phyloP scores from a whole-genome alignment of 371 early-diverging fungal genomes.

The Apophysomyces elegans region DNA sequence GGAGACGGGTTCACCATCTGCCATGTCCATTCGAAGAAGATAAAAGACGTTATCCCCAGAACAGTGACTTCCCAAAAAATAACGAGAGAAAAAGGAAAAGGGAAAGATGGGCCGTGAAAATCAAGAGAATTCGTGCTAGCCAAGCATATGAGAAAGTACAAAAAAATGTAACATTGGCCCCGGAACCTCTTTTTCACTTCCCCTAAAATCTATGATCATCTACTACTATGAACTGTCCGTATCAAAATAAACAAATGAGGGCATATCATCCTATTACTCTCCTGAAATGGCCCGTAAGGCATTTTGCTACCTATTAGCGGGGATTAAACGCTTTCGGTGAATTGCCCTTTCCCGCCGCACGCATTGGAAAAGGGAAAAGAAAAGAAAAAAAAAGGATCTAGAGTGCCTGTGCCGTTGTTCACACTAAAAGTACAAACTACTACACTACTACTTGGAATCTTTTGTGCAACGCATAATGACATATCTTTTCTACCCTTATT shows the following conservation, averaged over 20 bases:
- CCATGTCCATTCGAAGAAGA: slow-evolving; percentile 1
- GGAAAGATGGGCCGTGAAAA: slow-evolving; percentile 9
- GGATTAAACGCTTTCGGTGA: too few relatives aligned
- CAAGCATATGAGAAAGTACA: background rate
- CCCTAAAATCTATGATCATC: background rate
- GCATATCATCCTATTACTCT: too few relatives aligned
- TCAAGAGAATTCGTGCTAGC: background rate
- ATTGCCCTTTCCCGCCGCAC: too few relatives aligned
- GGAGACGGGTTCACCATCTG: background rate
- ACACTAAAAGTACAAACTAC: too few relatives aligned
- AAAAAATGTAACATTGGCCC: slow-evolving; percentile 8
- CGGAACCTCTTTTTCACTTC: background rate
- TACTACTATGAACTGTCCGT: background rate
- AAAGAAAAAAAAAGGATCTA: too few relatives aligned
- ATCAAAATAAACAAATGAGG: background rate
- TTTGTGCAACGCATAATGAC: too few relatives aligned
- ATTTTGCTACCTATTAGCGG: too few relatives aligned
- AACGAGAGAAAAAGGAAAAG: slow-evolving; percentile 3
- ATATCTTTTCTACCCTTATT: too few relatives aligned
- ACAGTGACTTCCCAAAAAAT: background rate
- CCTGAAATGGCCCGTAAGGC: too few relatives aligned
- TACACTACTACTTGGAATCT: too few relatives aligned
- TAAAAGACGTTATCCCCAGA: background rate
- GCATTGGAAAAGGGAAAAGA: too few relatives aligned
- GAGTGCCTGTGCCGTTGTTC: too few relatives aligned